Evolutionary conservation across 495 filamentous ascomycete genomes (phyloP).

Genomic region (Cudoniella acicularis): DNA sequence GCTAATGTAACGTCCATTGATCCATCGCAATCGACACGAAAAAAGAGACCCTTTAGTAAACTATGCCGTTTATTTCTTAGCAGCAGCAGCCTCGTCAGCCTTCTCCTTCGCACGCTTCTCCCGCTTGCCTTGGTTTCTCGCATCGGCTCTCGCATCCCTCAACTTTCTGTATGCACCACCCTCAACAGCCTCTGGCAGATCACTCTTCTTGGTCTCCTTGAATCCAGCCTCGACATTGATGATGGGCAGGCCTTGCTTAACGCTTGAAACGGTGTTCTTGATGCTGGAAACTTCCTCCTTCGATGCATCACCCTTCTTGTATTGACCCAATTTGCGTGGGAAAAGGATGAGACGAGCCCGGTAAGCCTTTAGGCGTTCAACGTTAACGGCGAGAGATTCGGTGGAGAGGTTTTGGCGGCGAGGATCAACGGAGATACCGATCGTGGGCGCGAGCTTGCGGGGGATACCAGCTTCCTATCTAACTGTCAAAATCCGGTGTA

Average conservation of each 20-base stretch:
- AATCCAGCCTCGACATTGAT: slow-evolving; percentile 57
- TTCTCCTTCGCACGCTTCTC: slow-evolving; percentile 94
- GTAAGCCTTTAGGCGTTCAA: slow-evolving; percentile 95
- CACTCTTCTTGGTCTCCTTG: slow-evolving; percentile 76
- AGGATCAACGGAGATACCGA: slow-evolving; percentile 95
- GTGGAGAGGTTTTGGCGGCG: slow-evolving; percentile 95
- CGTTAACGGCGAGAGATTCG: slow-evolving; percentile 89
- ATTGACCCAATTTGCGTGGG: slow-evolving; percentile 88
- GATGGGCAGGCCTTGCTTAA: slow-evolving; percentile 64
- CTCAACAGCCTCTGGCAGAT: slow-evolving; percentile 73
- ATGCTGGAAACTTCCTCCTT: slow-evolving; percentile 77
- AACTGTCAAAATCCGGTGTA: slow-evolving; percentile 15
- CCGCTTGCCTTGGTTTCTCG: slow-evolving; percentile 72
- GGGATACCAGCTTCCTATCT: slow-evolving; percentile 88
- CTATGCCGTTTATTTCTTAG: slow-evolving; percentile 65
- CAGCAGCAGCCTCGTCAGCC: slow-evolving; percentile 80
- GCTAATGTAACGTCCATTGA: slow-evolving; percentile 24
- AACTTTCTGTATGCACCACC: slow-evolving; percentile 77
- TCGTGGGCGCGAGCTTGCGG: slow-evolving; percentile 86
- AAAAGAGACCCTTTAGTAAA: slow-evolving; percentile 21
- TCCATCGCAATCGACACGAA: slow-evolving; percentile 19
- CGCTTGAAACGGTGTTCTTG: slow-evolving; percentile 60
- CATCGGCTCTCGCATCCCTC: slow-evolving; percentile 81
- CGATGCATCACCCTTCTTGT: slow-evolving; percentile 85
- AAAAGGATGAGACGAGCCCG: slow-evolving; percentile 92